Evolutionary conservation across 148 eudicot genomes (phyloP).

Genomic region (Nepenthes mirabilis): DNA sequence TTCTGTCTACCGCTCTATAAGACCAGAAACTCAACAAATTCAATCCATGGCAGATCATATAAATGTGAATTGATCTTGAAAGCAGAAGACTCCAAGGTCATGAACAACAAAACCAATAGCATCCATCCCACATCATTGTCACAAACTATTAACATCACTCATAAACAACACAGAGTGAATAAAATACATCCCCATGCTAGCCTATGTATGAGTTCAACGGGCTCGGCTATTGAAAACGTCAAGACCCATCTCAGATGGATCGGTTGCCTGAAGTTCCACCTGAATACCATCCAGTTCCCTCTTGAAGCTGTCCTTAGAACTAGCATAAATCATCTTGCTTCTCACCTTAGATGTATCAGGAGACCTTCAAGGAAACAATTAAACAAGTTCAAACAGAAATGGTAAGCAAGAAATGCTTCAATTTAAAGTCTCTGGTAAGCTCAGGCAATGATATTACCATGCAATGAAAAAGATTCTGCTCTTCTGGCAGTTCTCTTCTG

Average conservation of each 20-base stretch:
- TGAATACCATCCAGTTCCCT: constrained; percentile 83
- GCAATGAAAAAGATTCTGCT: constrained; percentile 93
- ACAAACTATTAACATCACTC: constrained; percentile 28
- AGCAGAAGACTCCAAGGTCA: constrained; percentile 15
- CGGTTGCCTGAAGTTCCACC: constrained; percentile 92
- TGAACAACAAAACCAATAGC: constrained; percentile 24
- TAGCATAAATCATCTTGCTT: constrained; percentile 86
- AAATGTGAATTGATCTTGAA: constrained; percentile 21
- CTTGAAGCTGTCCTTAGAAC: constrained; percentile 88
- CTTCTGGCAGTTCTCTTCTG: constrained; percentile 71
- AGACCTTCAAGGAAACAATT: constrained; percentile 29
- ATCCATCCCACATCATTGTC: constrained; percentile 13
- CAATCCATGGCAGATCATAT: constrained; percentile 8
- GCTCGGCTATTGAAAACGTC: constrained; percentile 75
- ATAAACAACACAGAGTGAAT: constrained; percentile 6
- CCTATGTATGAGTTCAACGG: constrained; percentile 18
- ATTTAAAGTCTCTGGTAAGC: background rate
- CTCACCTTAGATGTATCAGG: constrained; percentile 76
- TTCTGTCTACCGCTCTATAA: too few relatives aligned
- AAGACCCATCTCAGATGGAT: constrained; percentile 79
- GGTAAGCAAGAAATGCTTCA: background rate
- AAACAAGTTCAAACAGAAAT: background rate
- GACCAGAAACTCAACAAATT: too few relatives aligned
- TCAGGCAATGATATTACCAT: constrained; percentile 34
- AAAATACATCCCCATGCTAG: constrained; percentile 8